These are phyloP conservation scores for Uronychia setigera DNA, from an alignment of 73 alveolate genomes.

Conservation along the genomic window DNA sequence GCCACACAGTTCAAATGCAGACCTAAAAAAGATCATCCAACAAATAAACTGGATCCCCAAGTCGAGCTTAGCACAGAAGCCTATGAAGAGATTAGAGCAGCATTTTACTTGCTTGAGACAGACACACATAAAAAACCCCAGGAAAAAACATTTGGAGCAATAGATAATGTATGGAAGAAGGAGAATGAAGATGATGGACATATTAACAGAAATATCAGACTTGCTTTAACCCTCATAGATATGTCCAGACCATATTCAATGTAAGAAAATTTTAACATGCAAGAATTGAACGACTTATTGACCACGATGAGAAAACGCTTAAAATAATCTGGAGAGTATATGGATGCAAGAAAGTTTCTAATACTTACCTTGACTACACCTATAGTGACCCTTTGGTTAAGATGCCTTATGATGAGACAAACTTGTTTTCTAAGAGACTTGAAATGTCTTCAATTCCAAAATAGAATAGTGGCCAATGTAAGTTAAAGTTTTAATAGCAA, in stretches of 20 bases:
- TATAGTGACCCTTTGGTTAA: slow-evolving; percentile 15
- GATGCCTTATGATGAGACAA: slow-evolving; percentile 13
- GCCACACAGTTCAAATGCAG: slow-evolving; percentile 66
- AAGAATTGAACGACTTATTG: slow-evolving; percentile 7
- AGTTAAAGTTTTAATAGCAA: slow-evolving; percentile 9
- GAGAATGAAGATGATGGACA: slow-evolving; percentile 73
- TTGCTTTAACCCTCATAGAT: slow-evolving; percentile 77
- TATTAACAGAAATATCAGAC: slow-evolving; percentile 84
- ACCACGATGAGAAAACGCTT: slow-evolving; percentile 21
- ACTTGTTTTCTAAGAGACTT: neutral
- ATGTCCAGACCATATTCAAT: slow-evolving; percentile 73
- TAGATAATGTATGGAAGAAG: slow-evolving; percentile 38
- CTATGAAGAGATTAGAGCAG: slow-evolving; percentile 63
- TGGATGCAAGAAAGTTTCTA: slow-evolving; percentile 31
- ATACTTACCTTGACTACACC: slow-evolving; percentile 29
- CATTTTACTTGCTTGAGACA: slow-evolving; percentile 85
- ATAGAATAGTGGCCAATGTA: neutral
- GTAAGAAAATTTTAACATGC: slow-evolving; percentile 3
- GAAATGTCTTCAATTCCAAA: neutral
- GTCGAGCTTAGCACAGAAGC: slow-evolving; percentile 14
- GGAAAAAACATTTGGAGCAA: slow-evolving; percentile 43
- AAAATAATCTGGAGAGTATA: slow-evolving; percentile 38
- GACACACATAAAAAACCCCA: slow-evolving; percentile 70
- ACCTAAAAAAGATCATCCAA: slow-evolving; percentile 76
- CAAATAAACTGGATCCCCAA: slow-evolving; percentile 10